Evolutionary conservation across 768 basidiomycete species (phyloP).

Genomic region (Mrakia blollopis): DNA sequence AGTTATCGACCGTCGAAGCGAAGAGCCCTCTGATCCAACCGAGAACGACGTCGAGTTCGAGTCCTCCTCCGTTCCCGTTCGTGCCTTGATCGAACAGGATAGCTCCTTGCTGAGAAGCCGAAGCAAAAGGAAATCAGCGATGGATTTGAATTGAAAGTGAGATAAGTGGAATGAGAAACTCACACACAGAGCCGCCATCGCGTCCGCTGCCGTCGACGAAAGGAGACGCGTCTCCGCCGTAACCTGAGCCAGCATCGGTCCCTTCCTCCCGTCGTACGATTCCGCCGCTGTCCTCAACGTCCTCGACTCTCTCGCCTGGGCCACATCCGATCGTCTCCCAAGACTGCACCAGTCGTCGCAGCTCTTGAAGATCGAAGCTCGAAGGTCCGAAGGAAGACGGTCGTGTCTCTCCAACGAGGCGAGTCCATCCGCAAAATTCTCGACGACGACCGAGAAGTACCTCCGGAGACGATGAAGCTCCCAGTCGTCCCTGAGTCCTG

Average conservation of each 20-base stretch:
- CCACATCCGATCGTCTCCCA: constrained; percentile 67
- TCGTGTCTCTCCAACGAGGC: constrained; percentile 62
- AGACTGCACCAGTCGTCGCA: constrained; percentile 93
- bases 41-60: constrained; percentile 41
- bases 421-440: constrained; percentile 74
- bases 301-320: constrained; percentile 61
- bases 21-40: constrained; percentile 45
- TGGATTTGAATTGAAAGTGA: not conserved
- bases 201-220: constrained; percentile 77
- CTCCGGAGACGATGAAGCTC: constrained; percentile 74
- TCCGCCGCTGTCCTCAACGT: constrained; percentile 66
- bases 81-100: constrained; percentile 51
- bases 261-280: constrained; percentile 53
- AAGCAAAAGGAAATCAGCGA: not conserved
- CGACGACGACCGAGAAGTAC: constrained; percentile 85
- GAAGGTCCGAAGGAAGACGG: constrained; percentile 64
- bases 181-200: constrained; percentile 81
- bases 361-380: constrained; percentile 71
- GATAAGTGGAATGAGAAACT: constrained; percentile 45
- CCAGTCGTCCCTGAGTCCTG: constrained; percentile 68
- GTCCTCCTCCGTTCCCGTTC: constrained; percentile 36
- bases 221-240: constrained; percentile 62
- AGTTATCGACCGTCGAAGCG: constrained; percentile 33
- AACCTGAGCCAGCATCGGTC: constrained; percentile 44
- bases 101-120: constrained; percentile 60